Evolutionary conservation across 1,284 basidiomycete species (phyloP), one percentile per base, ranked within the genome.

Genomic region (Marasmius fiardii): DNA sequence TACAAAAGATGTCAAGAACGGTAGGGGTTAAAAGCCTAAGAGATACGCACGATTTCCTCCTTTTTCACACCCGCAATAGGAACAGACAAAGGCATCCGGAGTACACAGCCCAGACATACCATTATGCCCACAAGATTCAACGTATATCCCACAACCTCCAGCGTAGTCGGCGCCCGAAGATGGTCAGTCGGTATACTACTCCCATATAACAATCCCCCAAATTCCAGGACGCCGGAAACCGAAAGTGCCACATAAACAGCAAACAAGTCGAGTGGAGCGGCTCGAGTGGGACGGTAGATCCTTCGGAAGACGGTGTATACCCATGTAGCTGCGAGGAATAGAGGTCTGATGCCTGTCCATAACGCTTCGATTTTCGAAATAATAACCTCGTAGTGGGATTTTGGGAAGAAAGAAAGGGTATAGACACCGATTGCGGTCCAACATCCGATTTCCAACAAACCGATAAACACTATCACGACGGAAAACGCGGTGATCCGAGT

Each of bases 21-120:
- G 26, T n/a, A n/a, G 4, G 18, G 48, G 41, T 12, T 18, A 6
- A 45, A 28, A 10, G 51, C 33, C 26, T 35, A 51, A 2, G 44
- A 51, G 11, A 39, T 20, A 70, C 79, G 64, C 61, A 85, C 83
- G 58, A 85, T 81, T 16, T 85, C 73, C 16, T 75, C 72, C 45
- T 69, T 71, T 39, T 79, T 73, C 3, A 85, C 70, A 12, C 67
- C 61, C 11, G 64, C 66, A 59, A 80, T 82, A 1, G 86, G 85
- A 26, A 83, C 63, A 1, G 65, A 79, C 33, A 88, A 59, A 0
- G 86, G 87, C 78, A 86, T 88, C 8, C 64, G 68, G 24, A 84
- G 56, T 6, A 84, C 68, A 1, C 82, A 67, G 0, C 63, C 53
- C 18, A 87, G 58, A 18, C 82, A 60, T 0, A 68, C 61, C 1